Conservation (phyloP, 768 basidiomycete species). For the Xerocomus brunneocitrinus region DNA sequence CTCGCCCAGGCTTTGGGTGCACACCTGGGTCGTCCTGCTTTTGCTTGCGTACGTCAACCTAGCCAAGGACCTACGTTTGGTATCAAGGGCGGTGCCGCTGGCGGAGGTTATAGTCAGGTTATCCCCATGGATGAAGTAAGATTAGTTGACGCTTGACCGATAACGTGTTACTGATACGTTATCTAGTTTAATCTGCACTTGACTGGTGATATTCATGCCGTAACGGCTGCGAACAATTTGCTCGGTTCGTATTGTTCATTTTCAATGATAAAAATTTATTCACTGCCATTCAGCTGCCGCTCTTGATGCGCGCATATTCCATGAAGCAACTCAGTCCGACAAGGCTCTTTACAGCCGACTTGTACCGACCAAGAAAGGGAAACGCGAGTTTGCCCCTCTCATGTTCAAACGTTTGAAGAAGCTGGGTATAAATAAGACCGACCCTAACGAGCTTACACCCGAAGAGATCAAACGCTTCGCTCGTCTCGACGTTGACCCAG, state of each 20-base stretch:
- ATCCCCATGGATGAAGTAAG: constrained; percentile 97
- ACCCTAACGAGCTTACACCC: constrained; percentile 87
- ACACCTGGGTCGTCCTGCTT: constrained; percentile 86
- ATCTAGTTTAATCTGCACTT: constrained; percentile 88
- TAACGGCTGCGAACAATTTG: constrained; percentile 95
- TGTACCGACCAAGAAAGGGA: constrained; percentile 90
- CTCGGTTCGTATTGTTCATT: constrained; percentile 50
- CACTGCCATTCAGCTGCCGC: constrained; percentile 68
- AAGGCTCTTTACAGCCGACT: constrained; percentile 92
- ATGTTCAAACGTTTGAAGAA: constrained; percentile 96
- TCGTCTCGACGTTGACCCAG: constrained; percentile 84
- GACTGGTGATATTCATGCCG: constrained; percentile 97
- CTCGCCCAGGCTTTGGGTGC: constrained; percentile 95
- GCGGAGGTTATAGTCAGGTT: constrained; percentile 97
- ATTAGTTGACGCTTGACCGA: not conserved
- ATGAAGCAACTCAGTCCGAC: constrained; percentile 92
- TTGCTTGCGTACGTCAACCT: constrained; percentile 96
- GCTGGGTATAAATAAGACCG: constrained; percentile 90
- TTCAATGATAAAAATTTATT: not conserved
- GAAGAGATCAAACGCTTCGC: constrained; percentile 90
- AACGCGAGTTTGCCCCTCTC: constrained; percentile 89
- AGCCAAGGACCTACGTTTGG: constrained; percentile 99
- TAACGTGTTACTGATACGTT: constrained; percentile 3
- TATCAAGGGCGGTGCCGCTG: constrained; percentile 98
- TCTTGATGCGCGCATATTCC: constrained; percentile 95